Base-by-base conservation (phyloP, 2,329 filamentous ascomycete genomes). In the Fusarium sp. region DNA sequence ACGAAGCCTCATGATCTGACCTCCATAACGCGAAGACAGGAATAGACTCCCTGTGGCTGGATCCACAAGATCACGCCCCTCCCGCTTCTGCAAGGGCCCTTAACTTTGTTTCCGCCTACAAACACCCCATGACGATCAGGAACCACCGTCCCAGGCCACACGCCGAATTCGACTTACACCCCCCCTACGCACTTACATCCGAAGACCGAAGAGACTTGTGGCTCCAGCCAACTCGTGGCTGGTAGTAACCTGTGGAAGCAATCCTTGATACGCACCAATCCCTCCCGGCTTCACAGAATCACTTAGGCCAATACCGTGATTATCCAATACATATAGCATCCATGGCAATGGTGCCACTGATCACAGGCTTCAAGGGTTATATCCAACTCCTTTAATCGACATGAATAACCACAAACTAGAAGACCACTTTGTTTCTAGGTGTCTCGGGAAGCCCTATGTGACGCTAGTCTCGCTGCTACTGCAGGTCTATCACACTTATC, bases 61-160 rank as follows among this genome's bases (percentile, higher is more conserved):
- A 14, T 42, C 25, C 36, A 17, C 43, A 39, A n/a, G 15, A 8
- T 6, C 53, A 59, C 47, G 6, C 57, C 57, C 49, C 44, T 56
- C 25, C 47, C 47, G 49, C 47, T 45, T 56, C 43, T 42, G 32
- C 42, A 45, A 43, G 35, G 39, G 25, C 37, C 27, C 21, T 27
- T 10, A 58, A 65, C 53, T 53, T 25, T 59, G 41, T 39, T 41
- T 45, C 31, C 17, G 32, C 23, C 33, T 41, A 44, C 7, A n/a
- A 8, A 32, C 13, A 43, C 19, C 19, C 41, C 25, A 44, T 46
- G 42, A n/a, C 31, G 21, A 62, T 41, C 45, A 49, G 38, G 37
- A 51, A 57, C 48, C 15, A 13, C 15, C 17, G 25, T 32, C 23
- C 29, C 44, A 19, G 10, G n/a, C 31, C 17, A 23, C 29, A 36